Evolutionary conservation across 73 alveolate genomes (phyloP), one percentile per base, ranked within the genome.

Genomic region (Halteria grandinella): DNA sequence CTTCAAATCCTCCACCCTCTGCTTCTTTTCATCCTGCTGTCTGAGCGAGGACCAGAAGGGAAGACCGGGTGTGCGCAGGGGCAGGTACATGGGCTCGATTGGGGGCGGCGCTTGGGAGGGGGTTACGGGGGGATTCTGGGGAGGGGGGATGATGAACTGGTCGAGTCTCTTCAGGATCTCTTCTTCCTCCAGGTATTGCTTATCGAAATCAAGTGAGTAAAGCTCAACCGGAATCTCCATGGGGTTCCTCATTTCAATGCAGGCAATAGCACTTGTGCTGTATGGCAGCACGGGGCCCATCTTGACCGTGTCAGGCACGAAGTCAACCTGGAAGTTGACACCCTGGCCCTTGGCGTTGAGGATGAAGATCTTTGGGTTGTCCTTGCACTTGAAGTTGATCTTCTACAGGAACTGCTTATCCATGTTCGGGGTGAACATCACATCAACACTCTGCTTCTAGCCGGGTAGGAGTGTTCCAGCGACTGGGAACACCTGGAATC

Each of bases 201-300:
- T 92, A 75, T 97, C 99, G 79, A 97, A 96, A 55, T 97, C 99
- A 17, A 93, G 57, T 23, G 97, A 87, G 70, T 89, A 97, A 1
- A 97, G 94, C 82, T 97, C 99, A 32, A 97, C 95, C 45, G 98
- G 95, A 10, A 88, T 80, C 24, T 93, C 98, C 90, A 97, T 94
- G 33, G 99, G 98, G 86, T 97, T 97, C 75, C 86, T 91, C 69
- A 97, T 87, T 69, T 95, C 99, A 31, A 97, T 81, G 34, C 73
- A 84, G 15, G 97, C 91, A 55, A 83, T 89, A 27, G 99, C 98
- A 73, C 90, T 90, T 52, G 86, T 91, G 73, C 88, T 93, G 83
- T 97, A 95, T 29, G 99, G 99, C 49, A 97, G 89, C 32, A 97
- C 98, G 4, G 99, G 99, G 25, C 99, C 99, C 18, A 97, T 83